These are phyloP conservation scores for Globisporangium paroecandrum DNA, from an alignment of 352 stramenopile genomes.

Conservation along the genomic window DNA sequence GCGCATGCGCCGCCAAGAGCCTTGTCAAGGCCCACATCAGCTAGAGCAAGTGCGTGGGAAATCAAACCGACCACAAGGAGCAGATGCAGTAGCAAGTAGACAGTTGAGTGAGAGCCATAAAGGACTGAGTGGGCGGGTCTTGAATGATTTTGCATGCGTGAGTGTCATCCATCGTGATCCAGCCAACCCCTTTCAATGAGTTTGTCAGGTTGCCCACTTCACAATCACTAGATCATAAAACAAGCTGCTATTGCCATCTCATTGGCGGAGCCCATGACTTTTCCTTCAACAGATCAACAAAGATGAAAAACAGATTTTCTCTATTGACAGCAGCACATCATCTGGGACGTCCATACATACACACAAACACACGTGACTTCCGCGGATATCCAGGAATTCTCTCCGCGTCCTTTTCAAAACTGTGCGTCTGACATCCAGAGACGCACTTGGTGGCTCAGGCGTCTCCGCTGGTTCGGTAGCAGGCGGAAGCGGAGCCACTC, in stretches of 20 bases:
- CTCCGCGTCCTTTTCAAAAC: constrained; percentile 14
- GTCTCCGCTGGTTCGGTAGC: constrained; percentile 40
- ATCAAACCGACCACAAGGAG: no score
- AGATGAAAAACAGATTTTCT: neutral
- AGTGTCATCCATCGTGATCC: no score
- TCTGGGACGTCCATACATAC: neutral
- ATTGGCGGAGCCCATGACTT: neutral
- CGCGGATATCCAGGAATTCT: neutral
- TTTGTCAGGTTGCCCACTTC: neutral
- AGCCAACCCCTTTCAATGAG: neutral
- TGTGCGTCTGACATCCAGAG: constrained; percentile 40
- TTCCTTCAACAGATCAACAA: neutral
- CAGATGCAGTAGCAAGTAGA: no score
- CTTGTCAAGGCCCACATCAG: constrained; percentile 68
- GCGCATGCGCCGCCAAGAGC: constrained; percentile 55
- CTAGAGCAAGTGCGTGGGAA: constrained; percentile 16
- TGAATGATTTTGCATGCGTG: no score
- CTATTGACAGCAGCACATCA: neutral
- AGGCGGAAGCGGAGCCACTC: constrained; percentile 70
- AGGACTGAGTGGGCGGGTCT: no score
- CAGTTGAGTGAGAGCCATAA: no score
- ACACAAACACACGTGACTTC: neutral
- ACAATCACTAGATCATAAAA: neutral
- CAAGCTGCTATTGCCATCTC: neutral
- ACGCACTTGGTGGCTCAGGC: constrained; percentile 58